Evolutionary conservation across 371 early-diverging fungal genomes (phyloP).

Genomic region (Furculomyces boomerangus): DNA sequence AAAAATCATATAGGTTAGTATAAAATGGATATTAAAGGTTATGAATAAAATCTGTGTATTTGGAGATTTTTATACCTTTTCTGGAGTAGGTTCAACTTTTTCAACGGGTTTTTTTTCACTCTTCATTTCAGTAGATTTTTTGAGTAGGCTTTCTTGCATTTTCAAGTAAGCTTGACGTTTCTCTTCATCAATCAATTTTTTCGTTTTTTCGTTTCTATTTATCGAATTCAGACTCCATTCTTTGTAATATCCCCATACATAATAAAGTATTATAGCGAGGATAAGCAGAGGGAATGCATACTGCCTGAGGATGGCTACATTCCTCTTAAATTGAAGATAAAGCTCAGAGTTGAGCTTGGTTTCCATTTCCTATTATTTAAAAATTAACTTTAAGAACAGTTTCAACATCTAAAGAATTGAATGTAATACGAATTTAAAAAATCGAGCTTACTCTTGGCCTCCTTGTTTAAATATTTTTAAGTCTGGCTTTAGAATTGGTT

Average conservation of each 20-base stretch:
- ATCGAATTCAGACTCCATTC: neutral
- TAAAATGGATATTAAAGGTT: neutral
- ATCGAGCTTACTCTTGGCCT: no score
- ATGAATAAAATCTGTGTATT: neutral
- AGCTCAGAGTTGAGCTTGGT: neutral
- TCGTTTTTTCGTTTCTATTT: neutral
- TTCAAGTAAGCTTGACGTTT: neutral
- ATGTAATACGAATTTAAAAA: no score
- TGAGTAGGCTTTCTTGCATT: no score
- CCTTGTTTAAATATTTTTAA: no score
- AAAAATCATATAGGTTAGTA: neutral
- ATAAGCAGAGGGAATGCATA: neutral
- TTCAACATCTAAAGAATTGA: neutral
- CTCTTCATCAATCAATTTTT: neutral
- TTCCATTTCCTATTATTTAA: neutral
- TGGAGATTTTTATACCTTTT: neutral
- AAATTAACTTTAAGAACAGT: neutral
- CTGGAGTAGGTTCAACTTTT: neutral
- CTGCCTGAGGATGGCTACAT: neutral
- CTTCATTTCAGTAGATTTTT: neutral
- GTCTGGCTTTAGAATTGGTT: no score
- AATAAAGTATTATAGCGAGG: neutral
- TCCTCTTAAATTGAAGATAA: neutral
- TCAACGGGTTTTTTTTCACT: neutral
- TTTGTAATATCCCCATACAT: neutral